Base-by-base conservation (phyloP, 1,139 yeast genomes). In the Taphrina confusa region DNA sequence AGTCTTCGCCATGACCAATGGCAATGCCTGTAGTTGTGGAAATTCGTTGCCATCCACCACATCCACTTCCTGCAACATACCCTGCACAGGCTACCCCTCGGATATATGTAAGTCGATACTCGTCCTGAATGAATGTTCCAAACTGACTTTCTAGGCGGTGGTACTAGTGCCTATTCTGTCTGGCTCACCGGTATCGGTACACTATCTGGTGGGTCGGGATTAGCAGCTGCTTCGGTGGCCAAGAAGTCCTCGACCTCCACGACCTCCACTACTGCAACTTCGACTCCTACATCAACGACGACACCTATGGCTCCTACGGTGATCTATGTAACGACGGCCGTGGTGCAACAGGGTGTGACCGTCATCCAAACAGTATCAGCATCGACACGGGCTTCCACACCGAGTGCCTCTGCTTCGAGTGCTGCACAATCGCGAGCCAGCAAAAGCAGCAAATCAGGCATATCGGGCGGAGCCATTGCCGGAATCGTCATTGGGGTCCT, bases 401-500 rank as follows among this genome's bases (percentile, higher is more conserved):
- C 47, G 4, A 20, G 47, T 2, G 18, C 61, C 18, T 16, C 55
- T 14, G 45, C 61, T 11, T 14, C 56, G n/a, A 33, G 44, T 12
- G 34, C 61, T 3, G 37, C 42, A 11, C 37, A 39, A 28, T 67
- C 11, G 22, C 20, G 30, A n/a, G 49, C 31, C 36, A 61, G 34
- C 33, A 63, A 46, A 42, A 56, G 39, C 57, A 64, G 66, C 28
- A 56, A 66, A 4, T 42, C 55, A 5, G 62, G 66, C 4, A 68
- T 73, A 12, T 68, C 73, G 0, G 69, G 73, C 60, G 87, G 83
- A 3, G 82, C 87, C 34, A 82, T 84, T 46, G 85, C 80, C 14
- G 89, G 89, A 14, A 87, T 87, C 25, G 87, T 80, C 1, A 84
- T 83, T 12, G 89, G 88, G 27, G 86, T 71, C 3, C 71, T 82